Evolutionary conservation across 2,329 filamentous ascomycete species (phyloP).

Genomic region (Truncatella angustata): DNA sequence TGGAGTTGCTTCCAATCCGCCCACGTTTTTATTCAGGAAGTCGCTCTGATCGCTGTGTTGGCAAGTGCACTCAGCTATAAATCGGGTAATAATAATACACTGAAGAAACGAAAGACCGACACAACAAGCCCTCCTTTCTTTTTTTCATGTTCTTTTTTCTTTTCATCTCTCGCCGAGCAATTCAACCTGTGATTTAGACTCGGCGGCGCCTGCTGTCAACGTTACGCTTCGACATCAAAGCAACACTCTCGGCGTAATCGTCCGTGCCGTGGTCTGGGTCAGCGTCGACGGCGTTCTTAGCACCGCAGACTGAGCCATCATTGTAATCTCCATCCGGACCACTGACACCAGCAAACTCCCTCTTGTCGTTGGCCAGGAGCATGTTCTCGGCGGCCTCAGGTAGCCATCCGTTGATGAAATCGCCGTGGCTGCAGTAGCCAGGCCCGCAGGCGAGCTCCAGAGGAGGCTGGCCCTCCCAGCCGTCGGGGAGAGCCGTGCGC

Average conservation of each 20-base stretch:
- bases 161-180: too few relatives aligned
- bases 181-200: too few relatives aligned
- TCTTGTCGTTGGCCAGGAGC: conserved; percentile 29
- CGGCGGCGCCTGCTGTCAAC: not conserved
- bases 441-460: conserved; percentile 36
- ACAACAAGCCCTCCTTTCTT: too few relatives aligned
- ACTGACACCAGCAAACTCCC: conserved; percentile 9
- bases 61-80: too few relatives aligned
- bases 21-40: too few relatives aligned
- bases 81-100: too few relatives aligned
- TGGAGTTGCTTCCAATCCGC: too few relatives aligned
- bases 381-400: conserved; percentile 39
- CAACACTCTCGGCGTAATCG: conserved; percentile 35
- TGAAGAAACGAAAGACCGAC: too few relatives aligned
- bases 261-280: conserved; percentile 38
- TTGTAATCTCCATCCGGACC: conserved; percentile 27
- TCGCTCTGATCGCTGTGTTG: too few relatives aligned
- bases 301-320: conserved; percentile 26
- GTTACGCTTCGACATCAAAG: conserved; percentile 18
- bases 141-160: too few relatives aligned
- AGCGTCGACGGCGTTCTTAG: conserved; percentile 32
- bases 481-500: conserved; percentile 34
- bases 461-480: conserved; percentile 39
- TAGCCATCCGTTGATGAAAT: conserved; percentile 46
- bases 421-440: conserved; percentile 40